A percentile compares a stretch with the other conserved stretches of the same genome.
Conservation (phyloP, 228 moss, liverwort and hornwort species). For the Sphagnum fallax region DNA sequence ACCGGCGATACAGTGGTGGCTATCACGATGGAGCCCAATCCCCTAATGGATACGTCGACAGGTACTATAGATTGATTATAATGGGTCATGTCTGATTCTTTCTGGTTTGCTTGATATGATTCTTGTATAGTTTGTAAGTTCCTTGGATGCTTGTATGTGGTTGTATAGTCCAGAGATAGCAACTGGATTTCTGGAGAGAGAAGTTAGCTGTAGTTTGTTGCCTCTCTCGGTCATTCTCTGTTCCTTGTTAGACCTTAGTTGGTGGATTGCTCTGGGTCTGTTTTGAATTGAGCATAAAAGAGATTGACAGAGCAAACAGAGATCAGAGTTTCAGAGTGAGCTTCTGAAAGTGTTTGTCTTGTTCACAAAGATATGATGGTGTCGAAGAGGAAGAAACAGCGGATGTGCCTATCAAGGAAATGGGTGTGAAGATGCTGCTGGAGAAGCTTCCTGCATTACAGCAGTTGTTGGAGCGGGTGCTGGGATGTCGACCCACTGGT, state of each 20-base stretch:
- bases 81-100: background rate
- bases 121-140: background rate
- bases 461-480: conserved; percentile 86
- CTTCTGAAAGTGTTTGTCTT: conserved; percentile 1
- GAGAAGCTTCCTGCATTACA: conserved; percentile 86
- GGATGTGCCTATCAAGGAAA: conserved; percentile 60
- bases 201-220: too few relatives aligned
- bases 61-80: conserved; percentile 8
- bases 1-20: conserved; percentile 47
- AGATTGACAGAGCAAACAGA: background rate
- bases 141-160: background rate
- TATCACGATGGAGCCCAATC: conserved; percentile 25
- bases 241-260: too few relatives aligned
- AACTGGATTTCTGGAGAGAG: background rate
- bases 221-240: too few relatives aligned
- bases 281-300: too few relatives aligned
- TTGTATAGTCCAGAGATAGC: background rate
- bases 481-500: conserved; percentile 87
- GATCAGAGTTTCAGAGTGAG: conserved; percentile 6
- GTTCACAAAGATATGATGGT: conserved; percentile 13
- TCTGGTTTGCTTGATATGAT: background rate
- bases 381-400: conserved; percentile 17
- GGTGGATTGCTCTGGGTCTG: too few relatives aligned
- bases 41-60: conserved; percentile 37
- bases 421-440: conserved; percentile 59